phyloP scores from a whole-genome alignment of 257 asterid genomes.

The Leonotis leonurus region DNA sequence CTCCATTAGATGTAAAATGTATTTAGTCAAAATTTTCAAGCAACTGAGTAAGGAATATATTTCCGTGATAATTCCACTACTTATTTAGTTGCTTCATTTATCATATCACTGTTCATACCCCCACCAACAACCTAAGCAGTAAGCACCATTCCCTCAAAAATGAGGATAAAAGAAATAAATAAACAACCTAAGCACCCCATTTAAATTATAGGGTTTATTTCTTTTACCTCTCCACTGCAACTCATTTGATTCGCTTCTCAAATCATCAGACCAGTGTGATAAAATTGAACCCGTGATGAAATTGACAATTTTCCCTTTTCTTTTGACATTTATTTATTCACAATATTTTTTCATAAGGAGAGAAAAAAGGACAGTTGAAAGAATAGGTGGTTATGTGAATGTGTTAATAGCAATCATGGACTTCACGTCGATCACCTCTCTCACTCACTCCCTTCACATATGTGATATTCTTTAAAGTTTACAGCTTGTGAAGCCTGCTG shows the following conservation, averaged over 20 bases:
- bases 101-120: no score
- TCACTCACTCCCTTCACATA: neutral
- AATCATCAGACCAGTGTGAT: neutral
- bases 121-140: neutral
- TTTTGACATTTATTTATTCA: neutral
- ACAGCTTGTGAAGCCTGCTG: conserved; percentile 4
- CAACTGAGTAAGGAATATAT: no score
- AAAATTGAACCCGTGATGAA: conserved; percentile 25
- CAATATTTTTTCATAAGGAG: neutral
- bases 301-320: neutral
- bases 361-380: neutral
- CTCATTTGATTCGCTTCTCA: neutral
- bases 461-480: conserved; percentile 8
- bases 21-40: no score
- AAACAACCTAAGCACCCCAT: no score
- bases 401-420: conserved; percentile 39
- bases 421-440: conserved; percentile 52
- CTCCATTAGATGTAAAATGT: no score
- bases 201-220: no score
- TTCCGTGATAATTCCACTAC: neutral
- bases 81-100: neutral
- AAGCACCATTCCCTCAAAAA: no score
- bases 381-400: conserved; percentile 4
- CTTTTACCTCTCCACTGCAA: neutral
- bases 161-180: no score